Evolutionary conservation across 495 filamentous ascomycete genomes (phyloP).

Genomic region (Xylaria longipes): DNA sequence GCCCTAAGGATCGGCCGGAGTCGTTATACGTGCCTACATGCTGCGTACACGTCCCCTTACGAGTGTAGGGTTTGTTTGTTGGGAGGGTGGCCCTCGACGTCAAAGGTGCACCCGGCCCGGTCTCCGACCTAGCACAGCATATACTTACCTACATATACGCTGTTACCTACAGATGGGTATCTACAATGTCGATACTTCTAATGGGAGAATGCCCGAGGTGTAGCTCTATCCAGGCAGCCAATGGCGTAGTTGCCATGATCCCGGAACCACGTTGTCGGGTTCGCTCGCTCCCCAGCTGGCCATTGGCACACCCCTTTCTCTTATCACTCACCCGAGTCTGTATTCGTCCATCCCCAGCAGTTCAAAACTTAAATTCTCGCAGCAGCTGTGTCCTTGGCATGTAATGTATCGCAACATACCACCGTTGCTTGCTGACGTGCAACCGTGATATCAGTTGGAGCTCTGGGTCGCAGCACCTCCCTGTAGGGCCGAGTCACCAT

Average conservation of each 20-base stretch:
- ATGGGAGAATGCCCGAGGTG: not conserved
- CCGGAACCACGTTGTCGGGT: slow-evolving; percentile 30
- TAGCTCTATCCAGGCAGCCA: slow-evolving; percentile 1
- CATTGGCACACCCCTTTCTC: slow-evolving; percentile 18
- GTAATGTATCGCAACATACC: not conserved
- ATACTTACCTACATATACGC: not conserved
- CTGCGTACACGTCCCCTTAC: not conserved
- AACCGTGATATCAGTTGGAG: not conserved
- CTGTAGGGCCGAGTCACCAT: not conserved
- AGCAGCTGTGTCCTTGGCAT: not conserved
- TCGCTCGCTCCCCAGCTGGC: not conserved
- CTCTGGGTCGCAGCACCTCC: not conserved
- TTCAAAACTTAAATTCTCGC: not conserved
- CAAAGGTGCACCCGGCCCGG: slow-evolving; percentile 1
- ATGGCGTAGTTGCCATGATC: slow-evolving; percentile 15
- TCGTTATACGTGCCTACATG: not conserved
- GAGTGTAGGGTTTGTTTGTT: not conserved
- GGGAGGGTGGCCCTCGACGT: slow-evolving; percentile 8
- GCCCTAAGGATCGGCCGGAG: not conserved
- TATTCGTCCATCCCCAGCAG: not conserved
- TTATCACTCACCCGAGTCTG: not conserved
- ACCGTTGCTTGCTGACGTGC: not conserved
- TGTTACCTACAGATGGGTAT: not conserved
- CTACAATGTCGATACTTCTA: not conserved
- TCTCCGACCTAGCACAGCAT: slow-evolving; percentile 25